phyloP scores from a whole-genome alignment of 1,139 yeast species.

The Dujonia santamariae region DNA sequence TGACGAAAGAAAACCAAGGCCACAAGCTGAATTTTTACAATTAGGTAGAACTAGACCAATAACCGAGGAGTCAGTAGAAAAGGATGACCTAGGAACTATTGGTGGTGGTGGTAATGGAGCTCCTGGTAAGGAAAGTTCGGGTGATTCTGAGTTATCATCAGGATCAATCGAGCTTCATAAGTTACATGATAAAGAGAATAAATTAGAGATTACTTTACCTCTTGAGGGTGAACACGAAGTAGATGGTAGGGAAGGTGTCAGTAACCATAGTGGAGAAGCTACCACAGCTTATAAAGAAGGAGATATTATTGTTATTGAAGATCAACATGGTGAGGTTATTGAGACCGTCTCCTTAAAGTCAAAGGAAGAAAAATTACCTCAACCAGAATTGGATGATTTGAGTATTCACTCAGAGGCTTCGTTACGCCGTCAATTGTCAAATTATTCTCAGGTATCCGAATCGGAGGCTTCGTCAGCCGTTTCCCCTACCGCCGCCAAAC shows the following conservation, averaged over 20 bases:
- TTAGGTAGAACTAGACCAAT: conserved; percentile 30
- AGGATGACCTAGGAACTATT: conserved; percentile 11
- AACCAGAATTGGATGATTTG: conserved; percentile 13
- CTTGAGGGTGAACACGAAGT: conserved; percentile 10
- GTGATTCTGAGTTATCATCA: conserved; percentile 2
- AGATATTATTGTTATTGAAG: conserved; percentile 66
- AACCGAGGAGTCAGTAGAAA: conserved; percentile 19
- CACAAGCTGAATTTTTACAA: conserved; percentile 41
- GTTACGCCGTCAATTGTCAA: conserved; percentile 33
- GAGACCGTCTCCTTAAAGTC: conserved; percentile 32
- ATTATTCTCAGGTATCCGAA: conserved; percentile 6
- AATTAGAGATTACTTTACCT: conserved; percentile 11
- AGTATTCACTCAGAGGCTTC: conserved; percentile 44
- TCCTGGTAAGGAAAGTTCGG: conserved; percentile 3
- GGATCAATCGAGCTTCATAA: conserved; percentile 3
- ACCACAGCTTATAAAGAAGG: conserved; percentile 76
- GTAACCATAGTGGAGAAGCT: conserved; percentile 10
- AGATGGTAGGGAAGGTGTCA: conserved; percentile 1
- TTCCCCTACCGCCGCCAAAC: background rate
- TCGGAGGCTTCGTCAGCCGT: too few species aligned
- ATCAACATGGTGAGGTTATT: conserved; percentile 75
- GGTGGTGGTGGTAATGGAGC: conserved; percentile 1
- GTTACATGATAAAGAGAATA: conserved; percentile 4
- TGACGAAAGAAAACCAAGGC: conserved; percentile 28
- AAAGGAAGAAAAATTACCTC: background rate